Evolutionary conservation across 2,329 filamentous ascomycete genomes (phyloP).

Genomic region (Chaetomium strumarium): DNA sequence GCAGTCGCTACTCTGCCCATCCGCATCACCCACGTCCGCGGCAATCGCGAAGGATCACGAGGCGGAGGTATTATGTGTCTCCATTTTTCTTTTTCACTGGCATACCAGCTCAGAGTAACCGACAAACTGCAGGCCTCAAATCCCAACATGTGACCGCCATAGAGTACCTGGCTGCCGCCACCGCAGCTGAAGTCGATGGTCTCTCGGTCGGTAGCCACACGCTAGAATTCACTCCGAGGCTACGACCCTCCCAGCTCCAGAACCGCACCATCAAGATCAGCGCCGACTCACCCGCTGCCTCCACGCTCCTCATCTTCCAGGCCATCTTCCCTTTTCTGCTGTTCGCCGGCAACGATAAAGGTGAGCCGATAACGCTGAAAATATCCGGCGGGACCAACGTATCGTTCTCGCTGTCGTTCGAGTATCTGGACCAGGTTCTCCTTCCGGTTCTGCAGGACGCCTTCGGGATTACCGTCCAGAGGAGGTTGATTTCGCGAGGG

Average conservation of each 20-base stretch:
- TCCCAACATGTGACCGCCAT: constrained; percentile 55
- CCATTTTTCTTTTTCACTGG: neutral
- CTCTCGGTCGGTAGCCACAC: constrained; percentile 46
- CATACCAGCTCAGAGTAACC: neutral
- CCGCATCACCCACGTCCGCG: constrained; percentile 49
- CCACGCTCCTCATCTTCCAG: constrained; percentile 53
- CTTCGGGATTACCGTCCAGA: constrained; percentile 43
- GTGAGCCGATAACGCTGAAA: constrained; percentile 41
- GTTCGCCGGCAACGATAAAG: constrained; percentile 42
- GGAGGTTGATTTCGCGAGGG: constrained; percentile 40
- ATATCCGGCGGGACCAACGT: constrained; percentile 57
- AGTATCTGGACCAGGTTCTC: constrained; percentile 58
- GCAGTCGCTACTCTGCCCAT: constrained; percentile 50
- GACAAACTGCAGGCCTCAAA: constrained; percentile 45
- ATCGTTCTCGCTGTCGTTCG: constrained; percentile 50
- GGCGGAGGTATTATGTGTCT: constrained; percentile 27
- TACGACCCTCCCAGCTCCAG: constrained; percentile 29
- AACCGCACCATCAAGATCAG: constrained; percentile 44
- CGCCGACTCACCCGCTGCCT: constrained; percentile 46
- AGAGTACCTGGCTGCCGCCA: constrained; percentile 47
- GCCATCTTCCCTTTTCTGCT: constrained; percentile 54
- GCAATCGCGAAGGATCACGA: constrained; percentile 40
- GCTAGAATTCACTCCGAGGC: constrained; percentile 42
- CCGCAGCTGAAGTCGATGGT: constrained; percentile 45
- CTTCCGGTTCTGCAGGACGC: constrained; percentile 47